Conservation (phyloP, 441 rosid genomes). For the Biscutella laevigata region DNA sequence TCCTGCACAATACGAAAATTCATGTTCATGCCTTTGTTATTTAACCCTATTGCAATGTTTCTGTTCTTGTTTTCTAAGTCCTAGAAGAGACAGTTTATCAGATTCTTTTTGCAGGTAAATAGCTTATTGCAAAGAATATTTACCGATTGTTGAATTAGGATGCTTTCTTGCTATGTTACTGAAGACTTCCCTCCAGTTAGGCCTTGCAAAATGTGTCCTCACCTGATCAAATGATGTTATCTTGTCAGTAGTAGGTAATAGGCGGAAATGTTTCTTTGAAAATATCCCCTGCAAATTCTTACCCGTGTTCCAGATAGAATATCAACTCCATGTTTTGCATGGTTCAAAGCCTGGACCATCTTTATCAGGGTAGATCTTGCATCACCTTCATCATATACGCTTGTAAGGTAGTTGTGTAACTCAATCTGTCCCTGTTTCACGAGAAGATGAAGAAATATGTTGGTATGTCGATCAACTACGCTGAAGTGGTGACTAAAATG, state of each 20-base stretch:
- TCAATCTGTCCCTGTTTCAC: conserved; percentile 83
- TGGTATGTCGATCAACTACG: not conserved
- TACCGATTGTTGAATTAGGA: conserved; percentile 79
- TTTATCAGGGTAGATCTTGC: conserved; percentile 92
- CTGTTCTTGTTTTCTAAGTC: not conserved
- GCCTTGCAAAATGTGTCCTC: conserved; percentile 93
- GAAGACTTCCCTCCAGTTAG: conserved; percentile 89
- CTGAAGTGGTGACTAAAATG: not conserved
- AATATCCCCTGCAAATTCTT: conserved; percentile 20
- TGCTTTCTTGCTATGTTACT: conserved; percentile 70
- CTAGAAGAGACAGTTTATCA: not conserved
- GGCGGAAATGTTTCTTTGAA: not conserved
- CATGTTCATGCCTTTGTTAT: not conserved
- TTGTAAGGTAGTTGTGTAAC: conserved; percentile 89
- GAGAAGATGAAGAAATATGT: conserved; percentile 3
- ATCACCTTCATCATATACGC: conserved; percentile 96
- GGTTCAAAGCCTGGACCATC: conserved; percentile 94
- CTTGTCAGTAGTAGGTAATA: conserved; percentile 1
- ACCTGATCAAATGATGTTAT: conserved; percentile 45
- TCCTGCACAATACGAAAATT: conserved; percentile 39
- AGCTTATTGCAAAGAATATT: conserved; percentile 6
- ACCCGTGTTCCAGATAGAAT: conserved; percentile 93
- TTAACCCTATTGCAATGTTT: not conserved
- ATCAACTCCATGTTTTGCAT: conserved; percentile 96
- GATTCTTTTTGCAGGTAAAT: not conserved